Base-by-base conservation (phyloP, 106 monocot genomes). In the Allium fistulosum region DNA sequence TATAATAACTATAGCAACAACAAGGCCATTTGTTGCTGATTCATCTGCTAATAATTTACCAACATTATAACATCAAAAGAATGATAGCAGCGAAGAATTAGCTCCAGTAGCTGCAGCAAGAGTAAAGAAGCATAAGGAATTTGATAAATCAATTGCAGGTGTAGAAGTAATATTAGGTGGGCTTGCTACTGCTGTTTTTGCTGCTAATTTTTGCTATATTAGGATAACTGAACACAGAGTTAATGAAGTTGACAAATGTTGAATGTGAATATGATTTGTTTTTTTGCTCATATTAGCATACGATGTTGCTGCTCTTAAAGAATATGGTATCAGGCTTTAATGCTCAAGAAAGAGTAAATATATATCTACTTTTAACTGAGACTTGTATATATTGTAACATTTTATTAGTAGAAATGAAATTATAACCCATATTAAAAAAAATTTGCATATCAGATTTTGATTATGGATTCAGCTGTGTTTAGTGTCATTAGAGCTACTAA, bases 91-190 rank as follows among this genome's bases (percentile, higher is more conserved):
- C 60, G 17, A 3, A 28, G 28, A 50, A 10, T 14, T 72, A 37
- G 2, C 58, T 14, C 10, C 13, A 16, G 48, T 28, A 11, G 69
- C 74, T 17, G 80, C 84, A 52, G 16, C 12, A 49, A 62, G 17
- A 59, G 62, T 70, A 12, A 0, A 3, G 0, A 62, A 49, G 49
- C 78, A 81, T 58, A 64, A 59, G 57, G 68, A 71, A 13, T 78
- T 76, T 48, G 81, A 81, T 58, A 77, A 56, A 47, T 66, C 78
- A 18, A 71, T 81, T 18, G 74, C 85, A 11, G 81, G 85, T 47
- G 85, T 77, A 17, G 81, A 85, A 49, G 58, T 81, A 8, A 85
- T 85, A 26, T 51, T 85, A 3, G 78, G 81, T 1, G 81, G 81
- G 0, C 72, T 85, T 8, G 77, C 78, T 4, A 71, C 71, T 0